A percentile compares a stretch with the other conserved stretches of the same genome.
Evolutionary conservation across 2,329 filamentous ascomycete genomes (phyloP).

Genomic region (Phyllosticta citribraziliensis): DNA sequence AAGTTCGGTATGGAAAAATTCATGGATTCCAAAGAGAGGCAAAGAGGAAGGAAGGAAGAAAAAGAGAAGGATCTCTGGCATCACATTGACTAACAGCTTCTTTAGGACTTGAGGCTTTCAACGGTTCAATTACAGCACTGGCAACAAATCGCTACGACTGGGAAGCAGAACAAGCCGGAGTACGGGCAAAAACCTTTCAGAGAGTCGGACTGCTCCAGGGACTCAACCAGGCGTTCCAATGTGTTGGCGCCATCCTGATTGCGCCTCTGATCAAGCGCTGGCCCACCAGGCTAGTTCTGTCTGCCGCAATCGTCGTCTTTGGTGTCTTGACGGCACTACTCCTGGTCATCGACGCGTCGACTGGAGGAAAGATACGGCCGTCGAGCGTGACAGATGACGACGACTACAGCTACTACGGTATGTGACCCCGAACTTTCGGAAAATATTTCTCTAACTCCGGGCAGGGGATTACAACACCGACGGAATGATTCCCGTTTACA

Average conservation of each 20-base stretch:
- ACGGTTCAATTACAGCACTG: constrained; percentile 40
- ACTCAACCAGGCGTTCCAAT: constrained; percentile 43
- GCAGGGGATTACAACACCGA: constrained; percentile 35
- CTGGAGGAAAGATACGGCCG: constrained; percentile 36
- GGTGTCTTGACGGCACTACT: constrained; percentile 39
- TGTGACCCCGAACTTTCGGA: not conserved
- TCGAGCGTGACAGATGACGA: constrained; percentile 15
- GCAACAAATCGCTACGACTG: constrained; percentile 43
- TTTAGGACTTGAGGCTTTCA: constrained; percentile 36
- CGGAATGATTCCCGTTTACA: constrained; percentile 42
- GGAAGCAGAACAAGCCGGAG: constrained; percentile 25
- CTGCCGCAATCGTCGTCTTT: constrained; percentile 36
- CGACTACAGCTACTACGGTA: constrained; percentile 38
- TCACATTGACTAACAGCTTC: not conserved
- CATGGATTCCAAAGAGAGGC: no score
- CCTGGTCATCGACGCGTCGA: constrained; percentile 39
- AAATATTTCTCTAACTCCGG: not conserved
- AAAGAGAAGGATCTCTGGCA: not conserved
- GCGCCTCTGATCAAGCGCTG: constrained; percentile 41
- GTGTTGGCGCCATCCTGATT: constrained; percentile 42
- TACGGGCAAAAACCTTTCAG: constrained; percentile 34
- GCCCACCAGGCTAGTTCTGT: constrained; percentile 38
- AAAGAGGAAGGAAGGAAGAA: no score
- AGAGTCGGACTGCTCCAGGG: constrained; percentile 39
- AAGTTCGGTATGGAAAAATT: constrained; percentile 38